Conservation (phyloP, 805 yeast species). For the Cyberlindnera misumaiensis region DNA sequence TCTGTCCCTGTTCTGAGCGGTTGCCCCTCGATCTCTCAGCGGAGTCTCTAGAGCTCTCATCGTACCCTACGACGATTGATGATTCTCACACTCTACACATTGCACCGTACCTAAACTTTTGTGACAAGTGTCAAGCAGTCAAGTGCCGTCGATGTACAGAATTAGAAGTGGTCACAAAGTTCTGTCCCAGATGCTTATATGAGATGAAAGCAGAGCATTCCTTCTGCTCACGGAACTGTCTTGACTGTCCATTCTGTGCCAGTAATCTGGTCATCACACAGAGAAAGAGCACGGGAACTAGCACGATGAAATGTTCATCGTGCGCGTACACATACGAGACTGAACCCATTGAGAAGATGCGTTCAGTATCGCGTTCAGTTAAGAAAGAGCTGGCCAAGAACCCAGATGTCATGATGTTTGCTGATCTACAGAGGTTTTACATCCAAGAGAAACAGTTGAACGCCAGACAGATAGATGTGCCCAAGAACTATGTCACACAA, state of each 20-base stretch:
- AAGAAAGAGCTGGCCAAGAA: conserved; percentile 4
- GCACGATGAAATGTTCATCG: conserved; percentile 10
- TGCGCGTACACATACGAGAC: conserved; percentile 14
- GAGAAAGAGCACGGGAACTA: conserved; percentile 3
- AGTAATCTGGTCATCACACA: conserved; percentile 10
- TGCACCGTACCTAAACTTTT: conserved; percentile 15
- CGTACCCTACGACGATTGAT: conserved; percentile 19
- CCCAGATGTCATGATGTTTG: conserved; percentile 6
- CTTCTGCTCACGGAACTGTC: conserved; percentile 22
- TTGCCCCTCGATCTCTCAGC: conserved; percentile 6
- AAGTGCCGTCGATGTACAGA: conserved; percentile 24
- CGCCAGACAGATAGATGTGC: conserved; percentile 8
- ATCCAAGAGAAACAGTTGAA: conserved; percentile 10
- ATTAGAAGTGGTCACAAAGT: conserved; percentile 19
- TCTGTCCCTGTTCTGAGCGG: conserved; percentile 24
- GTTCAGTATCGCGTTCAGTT: conserved; percentile 11
- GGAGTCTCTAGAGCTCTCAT: conserved; percentile 7
- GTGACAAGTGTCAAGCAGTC: conserved; percentile 20
- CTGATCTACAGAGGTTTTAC: conserved; percentile 16
- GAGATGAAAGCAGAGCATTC: conserved; percentile 19
- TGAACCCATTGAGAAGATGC: conserved; percentile 12
- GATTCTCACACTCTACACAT: conserved; percentile 16
- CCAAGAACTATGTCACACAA: conserved; percentile 10
- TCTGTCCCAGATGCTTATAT: conserved; percentile 23
- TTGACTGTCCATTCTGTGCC: conserved; percentile 22